Evolutionary conservation across 2,329 filamentous ascomycete genomes (phyloP).

Genomic region (Trichoderma sp.): DNA sequence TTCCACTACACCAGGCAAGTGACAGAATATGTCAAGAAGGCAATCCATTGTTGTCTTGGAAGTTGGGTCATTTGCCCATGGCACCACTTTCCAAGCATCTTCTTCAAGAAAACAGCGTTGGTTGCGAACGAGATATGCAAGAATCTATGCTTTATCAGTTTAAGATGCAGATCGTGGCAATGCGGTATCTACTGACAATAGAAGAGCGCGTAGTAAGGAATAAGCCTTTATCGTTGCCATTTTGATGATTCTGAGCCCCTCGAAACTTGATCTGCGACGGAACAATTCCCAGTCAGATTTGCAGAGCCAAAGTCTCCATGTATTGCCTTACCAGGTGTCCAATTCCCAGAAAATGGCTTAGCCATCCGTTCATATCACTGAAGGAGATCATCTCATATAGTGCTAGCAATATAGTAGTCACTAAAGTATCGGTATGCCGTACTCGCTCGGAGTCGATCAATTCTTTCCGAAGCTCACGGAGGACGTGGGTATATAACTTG

Average conservation of each 20-base stretch:
- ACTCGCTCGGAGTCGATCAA: neutral
- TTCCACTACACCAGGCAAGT: neutral
- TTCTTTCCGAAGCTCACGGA: neutral
- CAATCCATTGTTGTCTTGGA: neutral
- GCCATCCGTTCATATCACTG: neutral
- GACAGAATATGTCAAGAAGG: neutral
- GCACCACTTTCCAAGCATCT: neutral
- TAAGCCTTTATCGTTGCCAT: neutral
- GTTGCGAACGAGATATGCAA: neutral
- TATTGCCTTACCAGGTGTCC: neutral
- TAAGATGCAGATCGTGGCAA: neutral
- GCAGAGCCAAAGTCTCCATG: neutral
- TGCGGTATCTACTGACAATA: neutral
- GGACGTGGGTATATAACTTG: neutral
- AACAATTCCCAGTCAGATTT: neutral
- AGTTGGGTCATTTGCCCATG: neutral
- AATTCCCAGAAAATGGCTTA: neutral
- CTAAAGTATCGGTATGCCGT: neutral
- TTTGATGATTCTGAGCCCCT: neutral
- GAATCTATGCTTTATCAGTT: neutral
- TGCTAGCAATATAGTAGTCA: neutral
- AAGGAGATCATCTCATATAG: neutral
- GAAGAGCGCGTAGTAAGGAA: neutral
- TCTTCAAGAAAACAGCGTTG: conserved; percentile 9
- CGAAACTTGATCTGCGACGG: neutral